A percentile compares a stretch with the other conserved stretches of the same genome.
Evolutionary conservation across 2,329 filamentous ascomycete species (phyloP).

Genomic region (Ophiosphaerella herpotricha): DNA sequence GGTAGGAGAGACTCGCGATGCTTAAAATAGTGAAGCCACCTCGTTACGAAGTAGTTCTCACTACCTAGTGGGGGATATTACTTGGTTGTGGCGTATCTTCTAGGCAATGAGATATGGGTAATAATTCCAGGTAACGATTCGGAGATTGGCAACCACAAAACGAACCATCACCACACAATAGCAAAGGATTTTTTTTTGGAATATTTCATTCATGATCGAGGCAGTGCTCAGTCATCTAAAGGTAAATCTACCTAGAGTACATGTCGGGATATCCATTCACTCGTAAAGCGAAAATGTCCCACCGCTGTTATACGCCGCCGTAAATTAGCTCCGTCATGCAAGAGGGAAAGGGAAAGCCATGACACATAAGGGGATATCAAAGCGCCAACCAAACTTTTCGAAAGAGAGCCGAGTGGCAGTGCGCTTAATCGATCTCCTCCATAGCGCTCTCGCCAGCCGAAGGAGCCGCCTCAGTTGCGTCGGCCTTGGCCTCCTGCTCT

Average conservation of each 20-base stretch:
- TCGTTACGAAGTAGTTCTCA: no score
- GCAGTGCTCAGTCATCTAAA: conserved; percentile 26
- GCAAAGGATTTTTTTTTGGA: conserved; percentile 19
- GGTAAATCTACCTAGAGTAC: conserved; percentile 41
- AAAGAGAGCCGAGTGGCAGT: conserved; percentile 31
- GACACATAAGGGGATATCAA: conserved; percentile 48
- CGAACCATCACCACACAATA: neutral
- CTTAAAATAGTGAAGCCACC: no score
- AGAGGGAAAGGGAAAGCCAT: conserved; percentile 40
- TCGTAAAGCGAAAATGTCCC: conserved; percentile 36
- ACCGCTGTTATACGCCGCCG: conserved; percentile 43
- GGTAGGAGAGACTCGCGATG: no score
- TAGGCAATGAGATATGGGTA: neutral
- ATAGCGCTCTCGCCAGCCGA: conserved; percentile 87
- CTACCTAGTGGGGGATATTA: no score
- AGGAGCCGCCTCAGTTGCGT: conserved; percentile 59
- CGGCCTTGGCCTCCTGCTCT: conserved; percentile 59
- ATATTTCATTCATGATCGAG: conserved; percentile 38
- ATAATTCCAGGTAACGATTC: neutral
- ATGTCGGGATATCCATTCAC: conserved; percentile 42
- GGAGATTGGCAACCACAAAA: neutral
- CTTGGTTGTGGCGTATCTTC: neutral
- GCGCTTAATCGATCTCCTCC: conserved; percentile 96
- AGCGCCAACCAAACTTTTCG: conserved; percentile 46
- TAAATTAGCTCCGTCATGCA: conserved; percentile 40